A percentile compares a stretch with the other conserved stretches of the same genome.
These are phyloP conservation scores for Backusella sp. DNA, from an alignment of 192 early-diverging fungal species.

Conservation along the genomic window DNA sequence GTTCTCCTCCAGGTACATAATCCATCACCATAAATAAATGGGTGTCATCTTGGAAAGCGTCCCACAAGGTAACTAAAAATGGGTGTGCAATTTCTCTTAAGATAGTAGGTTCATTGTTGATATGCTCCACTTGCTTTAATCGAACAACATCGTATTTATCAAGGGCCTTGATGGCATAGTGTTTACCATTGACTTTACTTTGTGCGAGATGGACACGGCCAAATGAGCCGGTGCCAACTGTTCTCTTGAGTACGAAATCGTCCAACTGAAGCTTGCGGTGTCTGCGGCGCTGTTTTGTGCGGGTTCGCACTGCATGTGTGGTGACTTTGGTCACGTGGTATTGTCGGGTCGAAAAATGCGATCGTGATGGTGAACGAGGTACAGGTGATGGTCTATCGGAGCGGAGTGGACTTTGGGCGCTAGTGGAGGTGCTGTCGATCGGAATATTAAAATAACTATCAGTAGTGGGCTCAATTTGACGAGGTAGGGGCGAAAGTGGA, in stretches of 20 bases:
- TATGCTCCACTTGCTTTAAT: slow-evolving; percentile 94
- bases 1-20: slow-evolving; percentile 90
- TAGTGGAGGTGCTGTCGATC: background rate
- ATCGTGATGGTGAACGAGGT: background rate
- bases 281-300: background rate
- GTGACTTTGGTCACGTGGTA: background rate
- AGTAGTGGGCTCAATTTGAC: background rate
- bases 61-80: slow-evolving; percentile 87
- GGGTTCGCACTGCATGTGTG: background rate
- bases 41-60: slow-evolving; percentile 82
- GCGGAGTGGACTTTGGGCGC: background rate
- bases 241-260: slow-evolving; percentile 80
- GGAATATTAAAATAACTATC: background rate
- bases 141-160: slow-evolving; percentile 89
- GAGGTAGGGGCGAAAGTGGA: slow-evolving; percentile 14
- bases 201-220: slow-evolving; percentile 92
- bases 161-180: slow-evolving; percentile 95
- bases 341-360: background rate
- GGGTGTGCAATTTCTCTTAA: slow-evolving; percentile 81
- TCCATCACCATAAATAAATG: slow-evolving; percentile 93
- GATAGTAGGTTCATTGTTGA: slow-evolving; percentile 90
- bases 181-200: slow-evolving; percentile 69
- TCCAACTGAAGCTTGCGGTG: slow-evolving; percentile 45
- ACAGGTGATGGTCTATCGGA: background rate
- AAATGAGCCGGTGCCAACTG: slow-evolving; percentile 93